Conservation (phyloP, 352 stramenopile genomes). For the Albugo laibachii region DNA sequence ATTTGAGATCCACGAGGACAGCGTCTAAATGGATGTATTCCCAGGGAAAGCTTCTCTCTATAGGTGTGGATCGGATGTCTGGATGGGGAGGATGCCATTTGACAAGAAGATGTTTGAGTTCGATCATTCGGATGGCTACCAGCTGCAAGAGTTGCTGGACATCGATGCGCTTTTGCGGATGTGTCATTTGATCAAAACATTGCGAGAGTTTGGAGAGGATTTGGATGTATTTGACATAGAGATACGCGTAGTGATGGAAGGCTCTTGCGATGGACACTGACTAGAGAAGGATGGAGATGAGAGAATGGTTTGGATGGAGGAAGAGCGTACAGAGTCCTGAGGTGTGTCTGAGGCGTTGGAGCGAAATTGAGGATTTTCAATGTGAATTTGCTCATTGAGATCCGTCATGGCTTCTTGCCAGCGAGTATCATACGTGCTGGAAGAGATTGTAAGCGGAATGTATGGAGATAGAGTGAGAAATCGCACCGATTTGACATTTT, state of each 20-base stretch:
- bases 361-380: slow-evolving; percentile 28
- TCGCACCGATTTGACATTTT: slow-evolving; percentile 3
- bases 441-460: neutral
- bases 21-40: slow-evolving; percentile 85
- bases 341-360: neutral
- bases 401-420: slow-evolving; percentile 86
- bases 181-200: slow-evolving; percentile 88
- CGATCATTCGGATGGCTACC: slow-evolving; percentile 73
- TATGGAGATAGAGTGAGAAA: slow-evolving; percentile 1
- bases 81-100: slow-evolving; percentile 90
- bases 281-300: slow-evolving; percentile 13
- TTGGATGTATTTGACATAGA: slow-evolving; percentile 91
- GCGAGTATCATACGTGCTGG: slow-evolving; percentile 71
- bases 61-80: slow-evolving; percentile 43
- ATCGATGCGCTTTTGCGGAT: slow-evolving; percentile 89
- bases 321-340: slow-evolving; percentile 16
- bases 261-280: slow-evolving; percentile 75
- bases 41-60: slow-evolving; percentile 82
- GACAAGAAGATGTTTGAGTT: slow-evolving; percentile 83
- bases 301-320: neutral
- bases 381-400: slow-evolving; percentile 84
- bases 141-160: slow-evolving; percentile 85
- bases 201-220: slow-evolving; percentile 79
- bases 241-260: slow-evolving; percentile 86
- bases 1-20: slow-evolving; percentile 85